Evolutionary conservation across 1,284 basidiomycete species (phyloP), one percentile per base, ranked within the genome.

Genomic region (Malassezia yamatoensis): DNA sequence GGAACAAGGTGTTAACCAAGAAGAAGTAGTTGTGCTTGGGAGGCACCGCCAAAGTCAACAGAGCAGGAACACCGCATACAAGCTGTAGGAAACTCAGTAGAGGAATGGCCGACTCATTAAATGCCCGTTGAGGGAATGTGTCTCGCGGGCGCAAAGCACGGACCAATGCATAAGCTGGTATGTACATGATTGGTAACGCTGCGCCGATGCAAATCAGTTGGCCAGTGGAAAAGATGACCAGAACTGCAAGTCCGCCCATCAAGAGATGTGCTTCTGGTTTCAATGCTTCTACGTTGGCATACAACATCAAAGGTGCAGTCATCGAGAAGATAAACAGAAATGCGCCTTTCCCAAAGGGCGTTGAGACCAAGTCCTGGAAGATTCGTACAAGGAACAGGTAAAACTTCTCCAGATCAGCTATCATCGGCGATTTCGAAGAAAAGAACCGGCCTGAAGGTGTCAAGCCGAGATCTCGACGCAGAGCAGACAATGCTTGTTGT

Each of bases 191-290:
- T 1, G 55, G 55, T 3, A 58, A 29, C 45, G 55, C 20, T 7
- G 55, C 55, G 16, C 55, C 55, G 16, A 58, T 24, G 35, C 55
- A 58, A 21, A 58, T 53, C 43, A 49, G 18, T 42, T 58, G 55
- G n/a, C 55, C 55, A 1, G 44, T 8, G 9, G 39, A 13, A 21
- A 44, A 47, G 35, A 58, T 35, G 15, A 48, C 9, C n/a, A 43
- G 49, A n/a, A 58, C 46, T 18, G 41, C 24, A 21, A 58, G 9
- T 5, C 45, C 55, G 10, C 55, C 46, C 45, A 48, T 33, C 13
- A 58, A n/a, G 5, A 33, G 12, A 16, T 38, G 24, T 0, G 38
- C 37, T 15, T 43, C 36, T 0, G 55, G 55, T 48, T 58, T 58
- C 11, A 53, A 21, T 15, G 55, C 44, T 42, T 58, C 51, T 11